Percentiles rank a stretch among this genome's conserved stretches.
These are phyloP conservation scores for Claviceps digitariae DNA, from an alignment of 2,329 filamentous ascomycete genomes.

Conservation along the genomic window DNA sequence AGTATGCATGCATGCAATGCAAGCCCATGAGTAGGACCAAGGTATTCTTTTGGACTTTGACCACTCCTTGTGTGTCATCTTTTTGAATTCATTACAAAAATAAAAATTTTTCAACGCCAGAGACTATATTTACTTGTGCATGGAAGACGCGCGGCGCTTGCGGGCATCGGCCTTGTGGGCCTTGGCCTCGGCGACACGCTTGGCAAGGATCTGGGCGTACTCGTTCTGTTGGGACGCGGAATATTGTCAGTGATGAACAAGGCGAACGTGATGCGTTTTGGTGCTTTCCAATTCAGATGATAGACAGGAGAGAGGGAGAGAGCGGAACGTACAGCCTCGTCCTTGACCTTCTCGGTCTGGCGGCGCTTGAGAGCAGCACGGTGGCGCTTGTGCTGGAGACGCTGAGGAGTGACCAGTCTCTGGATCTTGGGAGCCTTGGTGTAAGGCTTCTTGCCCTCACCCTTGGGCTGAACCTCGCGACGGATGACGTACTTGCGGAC, in stretches of 20 bases:
- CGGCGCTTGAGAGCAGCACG: slow-evolving; percentile 96
- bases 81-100: slow-evolving; percentile 12
- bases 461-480: slow-evolving; percentile 93
- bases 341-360: slow-evolving; percentile 92
- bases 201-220: slow-evolving; percentile 90
- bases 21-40: slow-evolving; percentile 19
- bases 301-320: too few relatives aligned
- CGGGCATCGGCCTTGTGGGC: slow-evolving; percentile 81
- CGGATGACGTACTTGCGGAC: slow-evolving; percentile 99
- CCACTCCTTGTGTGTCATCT: slow-evolving; percentile 18
- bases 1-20: slow-evolving; percentile 21
- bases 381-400: slow-evolving; percentile 99
- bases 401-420: slow-evolving; percentile 97
- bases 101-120: slow-evolving; percentile 16
- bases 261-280: neutral
- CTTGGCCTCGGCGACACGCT: slow-evolving; percentile 96
- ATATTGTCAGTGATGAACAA: slow-evolving; percentile 4
- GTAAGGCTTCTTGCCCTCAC: slow-evolving; percentile 94
- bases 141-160: slow-evolving; percentile 94
- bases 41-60: slow-evolving; percentile 15
- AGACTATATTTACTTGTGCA: slow-evolving; percentile 59
- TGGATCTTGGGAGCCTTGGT: slow-evolving; percentile 99
- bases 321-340: slow-evolving; percentile 77
- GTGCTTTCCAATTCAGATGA: neutral
- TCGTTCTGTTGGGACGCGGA: slow-evolving; percentile 55